Base-by-base conservation (phyloP, 768 basidiomycete species). In the Pulveroboletus sp. region DNA sequence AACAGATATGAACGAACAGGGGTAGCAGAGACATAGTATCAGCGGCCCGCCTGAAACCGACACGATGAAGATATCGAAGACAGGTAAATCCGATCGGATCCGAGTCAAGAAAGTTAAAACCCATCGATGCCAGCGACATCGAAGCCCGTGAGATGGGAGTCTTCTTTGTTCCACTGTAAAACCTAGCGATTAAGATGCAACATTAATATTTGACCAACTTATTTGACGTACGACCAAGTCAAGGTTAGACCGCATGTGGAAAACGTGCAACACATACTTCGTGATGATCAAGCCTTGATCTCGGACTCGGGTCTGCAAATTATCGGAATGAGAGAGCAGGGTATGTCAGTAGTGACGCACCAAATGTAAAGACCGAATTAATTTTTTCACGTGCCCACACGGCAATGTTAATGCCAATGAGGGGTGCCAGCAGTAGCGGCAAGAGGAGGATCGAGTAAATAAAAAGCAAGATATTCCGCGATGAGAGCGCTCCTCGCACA, bases 351-450 rank as follows among this genome's bases (percentile, higher is more conserved):
- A n/a, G 24, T n/a, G n/a, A 61, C 76, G 25, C 53, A 87, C 87
- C 88, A 58, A 94, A 90, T 29, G 94, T 89, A 62, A 95, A 93
- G 5, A 84, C 79, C 58, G 93, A 95, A 61, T 97, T 97, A 53
- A 99, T 93, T 34, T 90, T 76, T 5, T 85, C 74, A 7, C 69
- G 67, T 0, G 81, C 75, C 85, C 90, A 99, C 0, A 86, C 87
- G 24, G 84, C 58, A 6, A 97, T 55, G 62, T 99, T 95, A 20
- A 89, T 48, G 21, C 90, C 89, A 45, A 99, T 80, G 1, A 95
- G 70, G 25, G 91, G 53, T 1, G 82, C 72, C 57, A 95, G 89
- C 2, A 95, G 54, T 4, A 84, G 75, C 0, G 94, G 93, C 3
- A 97, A 65, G 35, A 84, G 69, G 29, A 95, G 67, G 2, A 84